phyloP scores from a whole-genome alignment of 2,329 filamentous ascomycete genomes.

The Neophaeococcomyces aloes region DNA sequence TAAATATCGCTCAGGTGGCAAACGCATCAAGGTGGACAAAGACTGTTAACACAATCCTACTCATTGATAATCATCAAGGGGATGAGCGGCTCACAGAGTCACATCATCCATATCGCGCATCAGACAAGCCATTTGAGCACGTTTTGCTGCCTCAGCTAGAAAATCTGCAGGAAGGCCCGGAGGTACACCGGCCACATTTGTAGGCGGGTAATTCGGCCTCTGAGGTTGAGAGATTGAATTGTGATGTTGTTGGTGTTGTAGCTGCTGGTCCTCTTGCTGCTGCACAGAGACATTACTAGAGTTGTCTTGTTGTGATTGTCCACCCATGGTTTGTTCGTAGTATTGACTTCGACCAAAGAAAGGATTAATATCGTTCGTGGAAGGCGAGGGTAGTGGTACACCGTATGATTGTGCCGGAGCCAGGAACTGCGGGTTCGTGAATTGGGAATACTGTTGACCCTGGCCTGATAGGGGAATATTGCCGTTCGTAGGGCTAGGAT shows the following conservation, averaged over 20 bases:
- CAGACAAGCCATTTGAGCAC: conserved; percentile 80
- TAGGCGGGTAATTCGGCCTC: conserved; percentile 11
- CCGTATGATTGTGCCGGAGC: conserved; percentile 14
- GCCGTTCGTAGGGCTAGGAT: conserved; percentile 20
- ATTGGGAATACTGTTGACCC: conserved; percentile 14
- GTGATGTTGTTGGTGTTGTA: conserved; percentile 19
- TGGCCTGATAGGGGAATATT: conserved; percentile 14
- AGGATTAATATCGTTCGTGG: conserved; percentile 16
- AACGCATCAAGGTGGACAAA: too few relatives aligned
- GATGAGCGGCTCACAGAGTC: conserved; percentile 35
- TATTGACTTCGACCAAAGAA: conserved; percentile 16
- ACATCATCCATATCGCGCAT: conserved; percentile 75
- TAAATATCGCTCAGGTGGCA: too few relatives aligned
- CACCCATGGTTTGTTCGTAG: conserved; percentile 8
- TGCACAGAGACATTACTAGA: not conserved
- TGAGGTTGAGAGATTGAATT: conserved; percentile 22
- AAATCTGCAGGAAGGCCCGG: conserved; percentile 66
- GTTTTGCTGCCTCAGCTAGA: conserved; percentile 83
- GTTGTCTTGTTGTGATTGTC: conserved; percentile 12
- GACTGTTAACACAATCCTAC: too few relatives aligned
- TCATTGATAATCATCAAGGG: not conserved
- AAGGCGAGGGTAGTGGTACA: conserved; percentile 22
- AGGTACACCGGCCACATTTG: conserved; percentile 7
- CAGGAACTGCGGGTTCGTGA: conserved; percentile 16
- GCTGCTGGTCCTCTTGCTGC: conserved; percentile 5